phyloP scores from a whole-genome alignment of 2,329 filamentous ascomycete species.

The Coniochaeta hoffmannii region DNA sequence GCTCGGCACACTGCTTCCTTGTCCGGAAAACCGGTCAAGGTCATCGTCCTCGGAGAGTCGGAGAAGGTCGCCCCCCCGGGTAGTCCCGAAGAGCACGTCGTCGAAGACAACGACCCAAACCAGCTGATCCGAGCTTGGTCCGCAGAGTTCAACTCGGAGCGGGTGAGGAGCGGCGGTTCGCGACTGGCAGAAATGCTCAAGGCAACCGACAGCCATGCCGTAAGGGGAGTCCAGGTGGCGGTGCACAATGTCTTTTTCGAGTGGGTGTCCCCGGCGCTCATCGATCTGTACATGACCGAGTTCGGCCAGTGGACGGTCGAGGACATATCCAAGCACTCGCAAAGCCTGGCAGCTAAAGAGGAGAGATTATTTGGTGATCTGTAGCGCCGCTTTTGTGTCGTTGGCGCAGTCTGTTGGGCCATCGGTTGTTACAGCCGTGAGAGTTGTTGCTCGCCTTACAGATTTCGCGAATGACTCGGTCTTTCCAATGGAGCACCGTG shows the following conservation, averaged over 20 bases:
- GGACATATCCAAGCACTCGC: slow-evolving; percentile 32
- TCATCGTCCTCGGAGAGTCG: slow-evolving; percentile 49
- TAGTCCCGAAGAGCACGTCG: slow-evolving; percentile 31
- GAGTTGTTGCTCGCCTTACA: too few species aligned
- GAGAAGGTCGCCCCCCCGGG: slow-evolving; percentile 52
- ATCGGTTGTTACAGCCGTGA: too few species aligned
- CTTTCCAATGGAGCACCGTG: too few species aligned
- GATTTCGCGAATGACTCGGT: too few species aligned
- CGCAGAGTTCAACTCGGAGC: slow-evolving; percentile 14
- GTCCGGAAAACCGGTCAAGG: slow-evolving; percentile 22
- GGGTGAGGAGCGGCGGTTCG: slow-evolving; percentile 14
- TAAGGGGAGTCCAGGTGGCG: slow-evolving; percentile 15
- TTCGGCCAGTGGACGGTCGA: slow-evolving; percentile 33
- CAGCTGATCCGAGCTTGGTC: slow-evolving; percentile 46
- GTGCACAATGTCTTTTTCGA: slow-evolving; percentile 52
- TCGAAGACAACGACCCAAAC: slow-evolving; percentile 41
- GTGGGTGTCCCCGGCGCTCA: slow-evolving; percentile 43
- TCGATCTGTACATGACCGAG: slow-evolving; percentile 50
- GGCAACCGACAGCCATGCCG: background rate
- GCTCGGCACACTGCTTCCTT: slow-evolving; percentile 39
- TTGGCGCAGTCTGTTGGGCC: background rate
- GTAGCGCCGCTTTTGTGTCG: slow-evolving; percentile 12
- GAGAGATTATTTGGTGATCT: slow-evolving; percentile 35
- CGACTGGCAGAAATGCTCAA: slow-evolving; percentile 9
- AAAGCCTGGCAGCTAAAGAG: slow-evolving; percentile 25